These are phyloP conservation scores for Yamadazyma ubonensis DNA, from an alignment of 805 yeast genomes.

Conservation along the genomic window DNA sequence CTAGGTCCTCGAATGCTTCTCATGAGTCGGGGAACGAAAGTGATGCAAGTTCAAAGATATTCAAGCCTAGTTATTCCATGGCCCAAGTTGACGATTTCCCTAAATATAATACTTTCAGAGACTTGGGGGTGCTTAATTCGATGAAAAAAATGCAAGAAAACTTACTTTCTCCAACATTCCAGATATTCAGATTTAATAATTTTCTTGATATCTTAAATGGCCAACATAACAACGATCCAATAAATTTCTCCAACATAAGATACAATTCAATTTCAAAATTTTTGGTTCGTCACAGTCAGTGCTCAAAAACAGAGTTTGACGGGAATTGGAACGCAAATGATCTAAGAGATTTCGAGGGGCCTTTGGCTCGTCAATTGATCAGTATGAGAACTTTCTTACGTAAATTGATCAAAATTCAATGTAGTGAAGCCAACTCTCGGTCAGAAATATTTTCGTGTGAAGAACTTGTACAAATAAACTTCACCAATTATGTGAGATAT, in stretches of 20 bases:
- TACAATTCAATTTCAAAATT: constrained; percentile 17
- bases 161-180: constrained; percentile 29
- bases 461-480: constrained; percentile 39
- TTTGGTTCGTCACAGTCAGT: constrained; percentile 16
- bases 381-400: constrained; percentile 28
- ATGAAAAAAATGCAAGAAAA: constrained; percentile 20
- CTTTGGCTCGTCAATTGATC: constrained; percentile 30
- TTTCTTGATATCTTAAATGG: constrained; percentile 31
- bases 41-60: constrained; percentile 11
- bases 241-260: constrained; percentile 32
- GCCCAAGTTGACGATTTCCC: constrained; percentile 12
- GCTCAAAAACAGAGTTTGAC: constrained; percentile 19
- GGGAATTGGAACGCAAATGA: constrained; percentile 20
- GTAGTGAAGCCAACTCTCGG: constrained; percentile 7
- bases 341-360: constrained; percentile 27
- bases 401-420: constrained; percentile 19
- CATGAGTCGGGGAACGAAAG: constrained; percentile 8
- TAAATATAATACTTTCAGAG: constrained; percentile 17
- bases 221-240: constrained; percentile 36
- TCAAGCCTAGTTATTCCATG: constrained; percentile 17
- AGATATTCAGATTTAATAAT: constrained; percentile 28
- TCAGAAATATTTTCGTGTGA: constrained; percentile 22
- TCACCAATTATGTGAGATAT: constrained; percentile 36
- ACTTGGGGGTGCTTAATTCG: constrained; percentile 26
- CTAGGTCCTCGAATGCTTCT: neutral